Evolutionary conservation across 106 monocot species (phyloP).

Genomic region (Platanthera zijinensis): DNA sequence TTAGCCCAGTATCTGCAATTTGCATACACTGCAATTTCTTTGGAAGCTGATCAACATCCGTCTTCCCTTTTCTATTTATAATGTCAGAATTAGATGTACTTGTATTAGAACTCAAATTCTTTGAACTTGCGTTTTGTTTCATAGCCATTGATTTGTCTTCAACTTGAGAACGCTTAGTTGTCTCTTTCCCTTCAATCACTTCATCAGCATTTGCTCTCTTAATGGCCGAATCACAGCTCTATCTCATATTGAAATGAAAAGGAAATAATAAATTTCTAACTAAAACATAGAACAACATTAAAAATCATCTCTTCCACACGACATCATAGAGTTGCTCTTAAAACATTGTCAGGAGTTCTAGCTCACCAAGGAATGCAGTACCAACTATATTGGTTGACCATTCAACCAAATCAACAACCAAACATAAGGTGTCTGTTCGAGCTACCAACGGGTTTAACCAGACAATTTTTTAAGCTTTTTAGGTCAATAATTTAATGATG

Average conservation of each 20-base stretch:
- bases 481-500: no score
- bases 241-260: background rate
- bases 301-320: background rate
- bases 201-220: slow-evolving; percentile 30
- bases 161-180: slow-evolving; percentile 4
- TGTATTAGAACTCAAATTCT: slow-evolving; percentile 15
- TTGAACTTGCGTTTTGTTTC: slow-evolving; percentile 14
- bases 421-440: no score
- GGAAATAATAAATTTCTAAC: background rate
- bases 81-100: slow-evolving; percentile 14
- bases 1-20: slow-evolving; percentile 22
- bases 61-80: slow-evolving; percentile 6
- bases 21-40: slow-evolving; percentile 30
- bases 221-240: slow-evolving; percentile 21
- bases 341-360: background rate
- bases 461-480: no score
- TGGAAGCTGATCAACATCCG: slow-evolving; percentile 25
- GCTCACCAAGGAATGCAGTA: background rate
- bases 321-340: no score
- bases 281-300: background rate
- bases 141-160: slow-evolving; percentile 11
- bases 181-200: background rate
- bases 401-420: no score
- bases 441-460: no score
- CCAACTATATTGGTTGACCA: no score